These are phyloP conservation scores for Trichophyton mentagrophytes DNA, from an alignment of 2,329 filamentous ascomycete species.

Conservation along the genomic window DNA sequence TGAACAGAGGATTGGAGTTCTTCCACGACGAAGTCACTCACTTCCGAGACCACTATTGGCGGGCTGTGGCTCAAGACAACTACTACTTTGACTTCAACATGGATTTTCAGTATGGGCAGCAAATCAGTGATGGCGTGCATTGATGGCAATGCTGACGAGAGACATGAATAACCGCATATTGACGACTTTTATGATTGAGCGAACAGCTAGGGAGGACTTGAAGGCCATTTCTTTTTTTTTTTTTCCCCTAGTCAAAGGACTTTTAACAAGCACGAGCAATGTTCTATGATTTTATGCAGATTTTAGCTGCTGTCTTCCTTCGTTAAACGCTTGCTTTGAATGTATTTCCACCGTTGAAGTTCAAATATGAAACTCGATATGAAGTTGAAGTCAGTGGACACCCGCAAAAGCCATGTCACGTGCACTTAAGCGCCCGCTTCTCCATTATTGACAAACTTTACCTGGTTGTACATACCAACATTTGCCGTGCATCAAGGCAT, in stretches of 20 bases:
- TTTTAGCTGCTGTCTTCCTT: not conserved
- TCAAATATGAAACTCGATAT: not conserved
- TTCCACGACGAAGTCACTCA: conserved; percentile 22
- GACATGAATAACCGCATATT: not conserved
- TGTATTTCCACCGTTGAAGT: not conserved
- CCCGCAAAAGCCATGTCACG: not conserved
- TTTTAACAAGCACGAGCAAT: not conserved
- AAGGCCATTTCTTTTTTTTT: not conserved
- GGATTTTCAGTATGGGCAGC: not conserved
- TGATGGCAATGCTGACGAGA: not conserved
- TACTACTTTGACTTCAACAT: not conserved
- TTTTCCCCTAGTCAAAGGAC: not conserved
- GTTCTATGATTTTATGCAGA: not conserved
- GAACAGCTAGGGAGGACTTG: not conserved
- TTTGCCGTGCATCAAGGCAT: not conserved
- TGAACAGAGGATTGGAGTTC: conserved; percentile 17
- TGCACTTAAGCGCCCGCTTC: not conserved
- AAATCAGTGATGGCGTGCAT: not conserved
- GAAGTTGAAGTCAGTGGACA: too few relatives aligned
- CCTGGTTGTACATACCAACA: not conserved
- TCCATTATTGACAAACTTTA: not conserved
- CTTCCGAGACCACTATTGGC: conserved; percentile 16
- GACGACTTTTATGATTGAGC: not conserved
- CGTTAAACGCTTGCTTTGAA: too few relatives aligned
- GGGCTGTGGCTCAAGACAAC: not conserved